These are phyloP conservation scores for Pseudogymnoascus destructans DNA, from an alignment of 2,329 filamentous ascomycete species.

Conservation along the genomic window DNA sequence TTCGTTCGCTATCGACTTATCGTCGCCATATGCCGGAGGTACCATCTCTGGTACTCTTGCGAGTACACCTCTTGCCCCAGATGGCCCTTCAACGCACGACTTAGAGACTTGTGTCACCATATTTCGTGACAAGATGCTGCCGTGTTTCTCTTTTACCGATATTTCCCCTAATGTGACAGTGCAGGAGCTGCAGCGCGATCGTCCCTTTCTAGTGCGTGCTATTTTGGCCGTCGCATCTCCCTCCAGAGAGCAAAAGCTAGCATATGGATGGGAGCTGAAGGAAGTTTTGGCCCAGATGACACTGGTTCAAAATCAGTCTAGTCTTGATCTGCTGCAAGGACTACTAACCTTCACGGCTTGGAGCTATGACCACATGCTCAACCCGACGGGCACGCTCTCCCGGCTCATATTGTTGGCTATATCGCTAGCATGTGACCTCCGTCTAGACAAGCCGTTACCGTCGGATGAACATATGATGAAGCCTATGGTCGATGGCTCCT, in stretches of 20 bases:
- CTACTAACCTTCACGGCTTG: conserved; percentile 19
- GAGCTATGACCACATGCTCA: conserved; percentile 5
- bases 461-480: conserved; percentile 24
- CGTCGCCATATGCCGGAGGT: no score
- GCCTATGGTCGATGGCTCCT: conserved; percentile 19
- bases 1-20: no score
- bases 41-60: no score
- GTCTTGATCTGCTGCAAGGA: conserved; percentile 19
- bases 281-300: conserved; percentile 15
- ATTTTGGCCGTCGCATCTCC: conserved; percentile 15
- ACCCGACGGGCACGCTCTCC: conserved; percentile 13
- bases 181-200: conserved; percentile 13
- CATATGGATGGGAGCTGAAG: conserved; percentile 10
- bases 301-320: conserved; percentile 16
- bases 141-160: conserved; percentile 16
- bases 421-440: conserved; percentile 28
- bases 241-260: conserved; percentile 13
- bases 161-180: conserved; percentile 13
- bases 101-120: neutral
- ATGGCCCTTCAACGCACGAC: no score
- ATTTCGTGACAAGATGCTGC: conserved; percentile 7
- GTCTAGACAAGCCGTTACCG: conserved; percentile 25
- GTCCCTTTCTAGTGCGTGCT: conserved; percentile 16
- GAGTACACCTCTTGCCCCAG: no score
- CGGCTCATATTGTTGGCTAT: conserved; percentile 24